A percentile compares a stretch with the other conserved stretches of the same genome.
These are phyloP conservation scores for Triticum monococcum DNA, from an alignment of 176 grass and related monocot genomes.

Conservation along the genomic window DNA sequence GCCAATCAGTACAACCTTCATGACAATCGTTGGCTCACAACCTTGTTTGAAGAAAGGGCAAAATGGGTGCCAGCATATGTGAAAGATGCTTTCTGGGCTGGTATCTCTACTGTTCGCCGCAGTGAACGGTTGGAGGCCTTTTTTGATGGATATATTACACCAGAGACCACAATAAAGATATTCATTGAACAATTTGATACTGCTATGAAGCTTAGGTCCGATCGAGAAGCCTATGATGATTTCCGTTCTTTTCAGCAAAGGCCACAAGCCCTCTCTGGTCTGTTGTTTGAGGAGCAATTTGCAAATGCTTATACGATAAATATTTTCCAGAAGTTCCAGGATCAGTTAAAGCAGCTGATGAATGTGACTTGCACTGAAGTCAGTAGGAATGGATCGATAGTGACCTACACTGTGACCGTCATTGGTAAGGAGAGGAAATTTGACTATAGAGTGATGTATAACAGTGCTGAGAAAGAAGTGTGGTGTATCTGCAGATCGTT, in stretches of 20 bases:
- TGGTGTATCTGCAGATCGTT: slow-evolving; percentile 91
- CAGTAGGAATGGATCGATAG: slow-evolving; percentile 60
- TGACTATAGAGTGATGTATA: slow-evolving; percentile 87
- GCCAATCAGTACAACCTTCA: slow-evolving; percentile 66
- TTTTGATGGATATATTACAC: slow-evolving; percentile 82
- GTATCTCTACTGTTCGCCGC: slow-evolving; percentile 70
- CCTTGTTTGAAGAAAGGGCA: slow-evolving; percentile 68
- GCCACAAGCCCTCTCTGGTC: slow-evolving; percentile 75
- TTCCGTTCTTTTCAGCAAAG: slow-evolving; percentile 89
- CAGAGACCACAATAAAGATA: slow-evolving; percentile 72
- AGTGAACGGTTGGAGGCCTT: slow-evolving; percentile 74
- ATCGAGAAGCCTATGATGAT: slow-evolving; percentile 87
- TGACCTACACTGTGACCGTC: slow-evolving; percentile 71
- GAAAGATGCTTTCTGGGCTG: slow-evolving; percentile 90
- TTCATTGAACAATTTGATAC: slow-evolving; percentile 88
- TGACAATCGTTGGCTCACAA: slow-evolving; percentile 66
- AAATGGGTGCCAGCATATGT: slow-evolving; percentile 87
- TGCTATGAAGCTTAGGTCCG: slow-evolving; percentile 78
- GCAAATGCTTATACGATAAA: slow-evolving; percentile 87
- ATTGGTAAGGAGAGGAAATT: slow-evolving; percentile 79
- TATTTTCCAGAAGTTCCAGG: slow-evolving; percentile 91
- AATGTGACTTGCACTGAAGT: slow-evolving; percentile 68
- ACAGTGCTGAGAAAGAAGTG: slow-evolving; percentile 72
- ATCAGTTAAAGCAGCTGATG: slow-evolving; percentile 82
- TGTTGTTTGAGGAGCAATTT: slow-evolving; percentile 83